Percentiles rank a stretch among this genome's conserved stretches.
Conservation (phyloP, 1,139 yeast species). For the Pneumocystis carinii region DNA sequence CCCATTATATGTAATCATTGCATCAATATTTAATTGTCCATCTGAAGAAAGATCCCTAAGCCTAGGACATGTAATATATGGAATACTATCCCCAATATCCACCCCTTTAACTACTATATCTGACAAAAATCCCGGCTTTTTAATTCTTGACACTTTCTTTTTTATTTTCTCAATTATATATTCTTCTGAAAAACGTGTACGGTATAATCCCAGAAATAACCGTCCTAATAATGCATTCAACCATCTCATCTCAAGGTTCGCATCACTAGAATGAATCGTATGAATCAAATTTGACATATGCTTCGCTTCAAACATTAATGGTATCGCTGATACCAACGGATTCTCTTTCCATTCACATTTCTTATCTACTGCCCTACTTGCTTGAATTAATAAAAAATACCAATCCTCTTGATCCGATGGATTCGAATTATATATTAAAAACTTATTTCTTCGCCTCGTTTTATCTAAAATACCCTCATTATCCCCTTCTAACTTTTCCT, state of each 20-base stretch:
- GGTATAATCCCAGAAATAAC: conserved; percentile 57
- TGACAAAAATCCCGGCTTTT: conserved; percentile 75
- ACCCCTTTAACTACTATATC: conserved; percentile 60
- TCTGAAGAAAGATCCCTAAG: conserved; percentile 61
- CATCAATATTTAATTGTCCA: conserved; percentile 53
- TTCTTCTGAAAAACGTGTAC: conserved; percentile 49
- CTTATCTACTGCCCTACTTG: neutral
- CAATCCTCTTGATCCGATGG: conserved; percentile 81
- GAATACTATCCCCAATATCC: conserved; percentile 68
- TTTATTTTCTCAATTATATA: conserved; percentile 45
- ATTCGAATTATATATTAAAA: conserved; percentile 60
- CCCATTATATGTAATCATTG: conserved; percentile 57
- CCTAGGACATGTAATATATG: conserved; percentile 60
- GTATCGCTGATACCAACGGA: conserved; percentile 48
- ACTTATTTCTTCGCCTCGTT: conserved; percentile 16
- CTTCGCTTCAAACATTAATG: conserved; percentile 55
- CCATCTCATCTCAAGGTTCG: conserved; percentile 78
- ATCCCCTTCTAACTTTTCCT: no score
- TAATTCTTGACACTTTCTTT: conserved; percentile 60
- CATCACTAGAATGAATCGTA: conserved; percentile 64
- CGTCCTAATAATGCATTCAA: conserved; percentile 75
- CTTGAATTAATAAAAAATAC: conserved; percentile 28
- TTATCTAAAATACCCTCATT: no score
- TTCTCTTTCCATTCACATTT: conserved; percentile 17
- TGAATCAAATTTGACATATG: conserved; percentile 64